Evolutionary conservation across 2,329 filamentous ascomycete species (phyloP), one percentile per base, ranked within the genome.

Genomic region (Byssothecium circinans): DNA sequence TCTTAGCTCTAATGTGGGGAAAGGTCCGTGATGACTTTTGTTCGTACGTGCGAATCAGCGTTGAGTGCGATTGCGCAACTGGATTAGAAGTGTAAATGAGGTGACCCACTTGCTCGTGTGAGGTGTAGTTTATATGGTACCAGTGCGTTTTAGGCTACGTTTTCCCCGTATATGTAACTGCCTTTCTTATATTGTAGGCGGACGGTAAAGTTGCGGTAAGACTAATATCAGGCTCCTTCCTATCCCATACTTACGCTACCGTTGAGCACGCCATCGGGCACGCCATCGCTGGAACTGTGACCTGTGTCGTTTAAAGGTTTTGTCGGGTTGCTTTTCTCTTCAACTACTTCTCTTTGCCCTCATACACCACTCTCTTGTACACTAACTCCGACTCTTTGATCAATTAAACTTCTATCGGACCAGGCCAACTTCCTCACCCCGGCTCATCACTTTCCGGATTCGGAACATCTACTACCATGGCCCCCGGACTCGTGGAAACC

Each of bases 41-140:
- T 43, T 15, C 34, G 34, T 43, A 34, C 41, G 37, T 37, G 30
- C 30, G 36, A 44, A 39, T 22, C 14, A 22, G 18, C 43, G 68
- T 68, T 62, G 64, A 65, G 64, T 68, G 65, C 65, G 65, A 69
- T 69, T 61, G 64, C 64, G 65, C 65, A 60, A 68, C 62, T 45
- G 37, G 22, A 15, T 36, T 19, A 41, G 41, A 37, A 29, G 32
- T 53, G 37, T 38, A 14, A 8, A 40, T 49, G 41, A 45, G 20
- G 3, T 25, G 41, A 32, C 23, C 37, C 34, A 43, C 17, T 32
- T 32, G 29, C 29, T 32, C 10, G 29, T 32, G 29, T 14, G 10
- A 14, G 18, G 35, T 10, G 15, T 33, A 8, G 29, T 32, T 8
- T 5, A 32, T 4, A 5, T 32, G 29, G 23, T 25, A 32, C 29